phyloP scores from a whole-genome alignment of 768 basidiomycete species.

The Mycena galericulata region DNA sequence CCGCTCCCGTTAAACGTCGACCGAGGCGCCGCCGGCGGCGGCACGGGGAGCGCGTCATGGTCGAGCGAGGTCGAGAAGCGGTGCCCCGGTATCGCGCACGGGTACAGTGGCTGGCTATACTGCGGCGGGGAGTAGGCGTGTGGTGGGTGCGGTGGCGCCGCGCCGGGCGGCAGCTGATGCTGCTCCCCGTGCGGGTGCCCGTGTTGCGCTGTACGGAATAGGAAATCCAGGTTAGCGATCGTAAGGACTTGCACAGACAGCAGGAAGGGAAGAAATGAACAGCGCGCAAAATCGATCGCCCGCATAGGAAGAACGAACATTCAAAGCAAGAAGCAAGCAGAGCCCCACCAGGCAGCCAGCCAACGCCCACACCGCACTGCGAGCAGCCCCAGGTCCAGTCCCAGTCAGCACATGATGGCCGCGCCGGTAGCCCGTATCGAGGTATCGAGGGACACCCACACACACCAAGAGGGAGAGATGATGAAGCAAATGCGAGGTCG shows the following conservation, averaged over 20 bases:
- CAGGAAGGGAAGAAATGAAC: too few relatives aligned
- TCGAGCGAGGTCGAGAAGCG: conserved; percentile 55
- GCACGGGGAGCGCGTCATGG: conserved; percentile 39
- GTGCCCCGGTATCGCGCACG: conserved; percentile 45
- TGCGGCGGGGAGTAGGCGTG: conserved; percentile 1
- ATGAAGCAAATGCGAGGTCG: too few relatives aligned
- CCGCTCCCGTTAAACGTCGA: not conserved
- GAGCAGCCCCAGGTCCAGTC: not conserved
- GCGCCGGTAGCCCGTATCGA: not conserved
- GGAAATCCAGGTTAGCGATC: conserved; percentile 8
- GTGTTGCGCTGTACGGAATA: conserved; percentile 5
- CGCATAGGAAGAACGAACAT: too few relatives aligned
- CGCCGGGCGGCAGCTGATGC: too few relatives aligned
- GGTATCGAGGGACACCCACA: conserved; percentile 1
- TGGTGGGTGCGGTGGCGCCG: too few relatives aligned
- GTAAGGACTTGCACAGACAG: not conserved
- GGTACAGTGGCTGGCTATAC: conserved; percentile 21
- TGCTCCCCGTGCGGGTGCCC: too few relatives aligned
- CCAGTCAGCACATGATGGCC: not conserved
- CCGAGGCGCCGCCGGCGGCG: conserved; percentile 45
- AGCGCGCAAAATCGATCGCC: too few relatives aligned
- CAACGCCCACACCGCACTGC: not conserved
- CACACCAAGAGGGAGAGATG: too few relatives aligned
- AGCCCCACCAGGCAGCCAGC: too few relatives aligned
- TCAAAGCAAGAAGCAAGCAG: too few relatives aligned